Evolutionary conservation across 148 eudicot species (phyloP).

Genomic region (Rhododendron henanense): DNA sequence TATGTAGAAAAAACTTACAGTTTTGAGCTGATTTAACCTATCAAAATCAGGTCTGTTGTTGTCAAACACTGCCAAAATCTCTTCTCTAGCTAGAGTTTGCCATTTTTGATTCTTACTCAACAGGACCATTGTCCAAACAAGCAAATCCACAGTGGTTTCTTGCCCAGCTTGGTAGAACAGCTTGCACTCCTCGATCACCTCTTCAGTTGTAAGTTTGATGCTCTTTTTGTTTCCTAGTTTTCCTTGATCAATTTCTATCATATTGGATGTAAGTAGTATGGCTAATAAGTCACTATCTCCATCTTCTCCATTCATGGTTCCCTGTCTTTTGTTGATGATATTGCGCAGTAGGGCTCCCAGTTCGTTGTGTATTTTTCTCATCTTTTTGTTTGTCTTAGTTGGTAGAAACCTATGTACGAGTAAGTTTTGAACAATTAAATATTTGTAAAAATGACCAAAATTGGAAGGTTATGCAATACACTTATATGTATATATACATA

Average conservation of each 20-base stretch:
- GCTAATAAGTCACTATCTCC: neutral
- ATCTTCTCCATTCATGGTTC: neutral
- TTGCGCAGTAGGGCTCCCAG: conserved; percentile 7
- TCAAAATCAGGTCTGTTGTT: neutral
- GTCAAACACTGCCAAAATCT: conserved; percentile 6
- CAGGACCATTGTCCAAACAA: conserved; percentile 10
- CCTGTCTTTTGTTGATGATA: conserved; percentile 17
- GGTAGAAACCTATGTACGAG: conserved; percentile 21
- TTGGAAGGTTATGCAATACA: too few species aligned
- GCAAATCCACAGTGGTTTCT: neutral
- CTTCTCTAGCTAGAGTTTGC: conserved; percentile 14
- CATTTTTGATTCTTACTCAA: conserved; percentile 11
- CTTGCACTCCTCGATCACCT: conserved; percentile 14
- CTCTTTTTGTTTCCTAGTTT: neutral
- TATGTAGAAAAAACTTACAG: neutral
- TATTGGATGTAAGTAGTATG: neutral
- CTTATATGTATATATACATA: neutral
- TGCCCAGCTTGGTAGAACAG: conserved; percentile 4
- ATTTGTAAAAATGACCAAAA: neutral
- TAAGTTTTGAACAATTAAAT: neutral
- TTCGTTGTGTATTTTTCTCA: conserved; percentile 14
- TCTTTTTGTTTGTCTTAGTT: conserved; percentile 28
- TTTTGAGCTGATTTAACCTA: conserved; percentile 4
- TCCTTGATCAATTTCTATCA: neutral
- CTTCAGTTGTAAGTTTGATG: neutral